Percentiles rank a stretch among this genome's conserved stretches.
Evolutionary conservation across 345 rosid genomes (phyloP).

Genomic region (Eucalyptus regnans): DNA sequence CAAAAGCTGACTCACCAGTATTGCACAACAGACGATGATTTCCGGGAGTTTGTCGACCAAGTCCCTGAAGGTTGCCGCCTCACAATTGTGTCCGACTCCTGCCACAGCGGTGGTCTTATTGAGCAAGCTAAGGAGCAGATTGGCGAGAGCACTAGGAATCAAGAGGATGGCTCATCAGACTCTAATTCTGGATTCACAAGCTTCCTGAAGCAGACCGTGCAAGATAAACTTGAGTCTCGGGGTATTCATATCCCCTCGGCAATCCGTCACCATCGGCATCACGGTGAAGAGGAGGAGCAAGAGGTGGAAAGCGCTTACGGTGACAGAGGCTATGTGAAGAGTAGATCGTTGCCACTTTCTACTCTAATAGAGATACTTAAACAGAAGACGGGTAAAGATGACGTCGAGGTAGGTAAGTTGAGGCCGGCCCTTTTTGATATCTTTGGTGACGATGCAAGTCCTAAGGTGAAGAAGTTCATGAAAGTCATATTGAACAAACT

Average conservation of each 20-base stretch:
- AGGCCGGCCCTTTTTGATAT: conserved; percentile 73
- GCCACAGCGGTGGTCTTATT: conserved; percentile 90
- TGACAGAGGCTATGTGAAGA: conserved; percentile 27
- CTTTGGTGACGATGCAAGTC: conserved; percentile 82
- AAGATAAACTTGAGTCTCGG: conserved; percentile 46
- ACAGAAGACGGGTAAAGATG: conserved; percentile 74
- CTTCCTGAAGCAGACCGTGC: conserved; percentile 35
- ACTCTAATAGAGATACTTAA: conserved; percentile 77
- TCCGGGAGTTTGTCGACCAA: conserved; percentile 67
- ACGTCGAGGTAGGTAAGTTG: conserved; percentile 68
- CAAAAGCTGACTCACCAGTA: not conserved
- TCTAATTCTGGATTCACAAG: conserved; percentile 24
- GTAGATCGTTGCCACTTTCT: conserved; percentile 61
- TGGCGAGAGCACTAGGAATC: conserved; percentile 59
- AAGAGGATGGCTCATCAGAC: not conserved
- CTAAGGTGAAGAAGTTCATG: conserved; percentile 93
- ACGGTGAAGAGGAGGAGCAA: conserved; percentile 11
- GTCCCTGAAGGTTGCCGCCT: conserved; percentile 51
- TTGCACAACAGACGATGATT: conserved; percentile 59
- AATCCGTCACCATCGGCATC: conserved; percentile 16
- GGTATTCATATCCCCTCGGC: conserved; percentile 48
- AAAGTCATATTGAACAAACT: conserved; percentile 56
- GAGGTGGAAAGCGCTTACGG: conserved; percentile 24
- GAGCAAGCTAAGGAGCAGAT: conserved; percentile 93
- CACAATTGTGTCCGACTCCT: conserved; percentile 83